Evolutionary conservation across 768 basidiomycete genomes (phyloP).

Genomic region (Dictyophora rubrovolvata): DNA sequence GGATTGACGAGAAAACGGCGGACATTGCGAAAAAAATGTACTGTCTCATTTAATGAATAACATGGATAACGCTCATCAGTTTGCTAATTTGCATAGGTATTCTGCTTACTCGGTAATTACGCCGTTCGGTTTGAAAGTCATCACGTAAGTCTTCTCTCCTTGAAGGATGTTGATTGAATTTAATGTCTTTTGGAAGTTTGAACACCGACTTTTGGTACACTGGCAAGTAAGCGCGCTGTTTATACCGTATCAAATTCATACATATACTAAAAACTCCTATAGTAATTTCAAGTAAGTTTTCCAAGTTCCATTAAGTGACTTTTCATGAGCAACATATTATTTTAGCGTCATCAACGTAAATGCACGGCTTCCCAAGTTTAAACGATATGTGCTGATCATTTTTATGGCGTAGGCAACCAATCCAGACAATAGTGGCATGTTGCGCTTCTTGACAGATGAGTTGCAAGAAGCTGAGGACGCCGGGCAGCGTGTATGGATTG

Average conservation of each 20-base stretch:
- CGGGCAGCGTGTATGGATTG: constrained; percentile 51
- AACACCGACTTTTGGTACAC: constrained; percentile 21
- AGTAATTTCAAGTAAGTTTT: background rate
- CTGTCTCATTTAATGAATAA: background rate
- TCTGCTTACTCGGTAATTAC: constrained; percentile 15
- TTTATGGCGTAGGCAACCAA: constrained; percentile 60
- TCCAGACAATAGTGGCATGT: constrained; percentile 63
- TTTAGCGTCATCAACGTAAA: background rate
- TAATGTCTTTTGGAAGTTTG: background rate
- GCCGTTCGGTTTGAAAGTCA: constrained; percentile 14
- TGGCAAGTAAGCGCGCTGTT: constrained; percentile 16
- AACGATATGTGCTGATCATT: too few relatives aligned
- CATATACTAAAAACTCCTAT: background rate
- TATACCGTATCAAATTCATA: background rate
- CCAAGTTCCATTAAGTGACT: background rate
- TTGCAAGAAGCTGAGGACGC: constrained; percentile 69
- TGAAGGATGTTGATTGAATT: background rate
- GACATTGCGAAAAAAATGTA: background rate
- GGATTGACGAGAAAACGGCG: background rate
- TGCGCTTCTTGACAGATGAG: constrained; percentile 69
- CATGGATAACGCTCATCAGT: background rate
- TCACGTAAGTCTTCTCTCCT: constrained; percentile 9
- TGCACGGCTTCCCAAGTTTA: background rate
- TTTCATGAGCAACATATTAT: too few relatives aligned
- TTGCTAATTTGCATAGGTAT: constrained; percentile 7